These are phyloP conservation scores for Spergularia bocconei DNA, from an alignment of 148 eudicot genomes.

Conservation along the genomic window DNA sequence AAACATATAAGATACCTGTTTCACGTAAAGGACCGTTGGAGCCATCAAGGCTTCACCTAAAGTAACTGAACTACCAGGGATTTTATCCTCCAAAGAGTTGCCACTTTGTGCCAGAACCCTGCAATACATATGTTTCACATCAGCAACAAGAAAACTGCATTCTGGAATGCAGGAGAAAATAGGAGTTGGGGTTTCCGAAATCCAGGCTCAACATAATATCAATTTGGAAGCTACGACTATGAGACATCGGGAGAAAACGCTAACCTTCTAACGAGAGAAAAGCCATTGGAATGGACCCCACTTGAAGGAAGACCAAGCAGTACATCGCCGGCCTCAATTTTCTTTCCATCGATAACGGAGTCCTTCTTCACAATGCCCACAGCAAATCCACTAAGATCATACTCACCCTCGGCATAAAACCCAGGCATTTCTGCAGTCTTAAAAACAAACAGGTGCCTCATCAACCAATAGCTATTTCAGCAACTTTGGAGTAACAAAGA, in stretches of 20 bases:
- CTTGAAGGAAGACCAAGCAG: slow-evolving; percentile 91
- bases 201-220: background rate
- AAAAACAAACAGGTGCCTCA: slow-evolving; percentile 16
- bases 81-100: slow-evolving; percentile 54
- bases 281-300: slow-evolving; percentile 96
- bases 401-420: slow-evolving; percentile 86
- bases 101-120: slow-evolving; percentile 76
- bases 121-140: background rate
- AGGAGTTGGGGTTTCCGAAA: background rate
- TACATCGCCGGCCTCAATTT: slow-evolving; percentile 72
- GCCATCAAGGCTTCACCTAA: slow-evolving; percentile 90
- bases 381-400: slow-evolving; percentile 97
- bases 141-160: background rate
- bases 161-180: background rate
- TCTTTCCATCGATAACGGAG: slow-evolving; percentile 84
- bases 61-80: slow-evolving; percentile 58
- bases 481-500: background rate
- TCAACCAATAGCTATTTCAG: slow-evolving; percentile 10
- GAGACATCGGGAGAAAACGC: background rate
- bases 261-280: slow-evolving; percentile 91
- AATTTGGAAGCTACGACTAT: background rate
- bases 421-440: slow-evolving; percentile 99
- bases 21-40: slow-evolving; percentile 89
- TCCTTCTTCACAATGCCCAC: slow-evolving; percentile 84
- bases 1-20: slow-evolving; percentile 45